Percentiles rank a stretch among this genome's conserved stretches.
phyloP scores from a whole-genome alignment of 2,329 filamentous ascomycete species.

The Xylariales sp. region DNA sequence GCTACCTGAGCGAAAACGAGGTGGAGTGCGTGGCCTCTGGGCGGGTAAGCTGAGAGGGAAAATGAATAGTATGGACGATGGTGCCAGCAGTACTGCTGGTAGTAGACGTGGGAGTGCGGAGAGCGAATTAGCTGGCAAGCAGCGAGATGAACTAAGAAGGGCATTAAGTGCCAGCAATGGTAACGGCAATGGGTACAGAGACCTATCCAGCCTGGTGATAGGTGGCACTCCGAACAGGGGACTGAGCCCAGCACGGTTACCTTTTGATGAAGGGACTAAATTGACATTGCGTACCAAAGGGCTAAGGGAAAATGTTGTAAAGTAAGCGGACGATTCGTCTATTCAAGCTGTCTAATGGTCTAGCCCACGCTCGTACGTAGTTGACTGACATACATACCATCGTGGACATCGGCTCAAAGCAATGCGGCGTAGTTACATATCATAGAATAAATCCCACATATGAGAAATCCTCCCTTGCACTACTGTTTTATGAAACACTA shows the following conservation, averaged over 20 bases:
- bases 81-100: constrained; percentile 31
- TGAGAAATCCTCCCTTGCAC: too few relatives aligned
- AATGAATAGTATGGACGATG: constrained; percentile 24
- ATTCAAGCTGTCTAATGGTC: too few relatives aligned
- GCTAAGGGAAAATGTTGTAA: constrained; percentile 42
- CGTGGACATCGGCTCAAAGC: too few relatives aligned
- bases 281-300: constrained; percentile 54
- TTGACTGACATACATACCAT: too few relatives aligned
- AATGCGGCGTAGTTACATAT: too few relatives aligned
- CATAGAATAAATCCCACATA: too few relatives aligned
- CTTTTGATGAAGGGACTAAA: constrained; percentile 41
- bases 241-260: constrained; percentile 25
- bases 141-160: constrained; percentile 36
- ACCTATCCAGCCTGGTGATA: background rate
- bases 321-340: too few relatives aligned
- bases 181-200: constrained; percentile 9
- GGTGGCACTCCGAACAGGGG: background rate
- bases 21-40: constrained; percentile 57
- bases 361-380: too few relatives aligned
- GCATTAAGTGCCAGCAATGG: constrained; percentile 26
- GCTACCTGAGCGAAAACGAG: constrained; percentile 56
- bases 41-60: constrained; percentile 36
- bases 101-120: constrained; percentile 26
- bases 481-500: too few relatives aligned
- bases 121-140: constrained; percentile 27